Evolutionary conservation across 768 basidiomycete species (phyloP).

Genomic region (Pulveroboletus sp.): DNA sequence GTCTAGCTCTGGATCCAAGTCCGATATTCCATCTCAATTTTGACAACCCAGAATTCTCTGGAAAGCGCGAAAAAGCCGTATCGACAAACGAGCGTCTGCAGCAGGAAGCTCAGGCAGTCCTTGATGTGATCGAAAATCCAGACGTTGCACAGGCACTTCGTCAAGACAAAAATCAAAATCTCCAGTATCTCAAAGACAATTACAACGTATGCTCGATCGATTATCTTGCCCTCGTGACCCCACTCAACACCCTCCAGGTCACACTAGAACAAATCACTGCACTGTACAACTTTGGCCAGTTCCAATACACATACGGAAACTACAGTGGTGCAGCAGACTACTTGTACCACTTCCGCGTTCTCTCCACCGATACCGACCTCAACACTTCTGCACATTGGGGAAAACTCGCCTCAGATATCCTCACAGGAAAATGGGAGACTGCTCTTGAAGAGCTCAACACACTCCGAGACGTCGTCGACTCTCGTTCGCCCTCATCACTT

Average conservation of each 20-base stretch:
- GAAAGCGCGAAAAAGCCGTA: slow-evolving; percentile 78
- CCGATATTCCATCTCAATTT: background rate
- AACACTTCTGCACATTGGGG: slow-evolving; percentile 99
- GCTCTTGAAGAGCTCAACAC: slow-evolving; percentile 94
- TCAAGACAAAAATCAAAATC: slow-evolving; percentile 96
- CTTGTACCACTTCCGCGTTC: slow-evolving; percentile 96
- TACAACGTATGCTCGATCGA: slow-evolving; percentile 62
- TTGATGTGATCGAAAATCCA: slow-evolving; percentile 95
- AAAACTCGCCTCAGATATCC: slow-evolving; percentile 94
- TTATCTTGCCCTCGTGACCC: background rate
- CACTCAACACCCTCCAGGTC: slow-evolving; percentile 50
- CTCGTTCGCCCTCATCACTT: slow-evolving; percentile 56
- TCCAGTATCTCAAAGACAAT: slow-evolving; percentile 91
- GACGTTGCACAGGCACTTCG: slow-evolving; percentile 93
- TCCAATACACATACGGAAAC: slow-evolving; percentile 98
- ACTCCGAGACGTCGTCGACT: slow-evolving; percentile 90
- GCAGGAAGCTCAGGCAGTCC: slow-evolving; percentile 87
- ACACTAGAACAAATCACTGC: slow-evolving; percentile 94
- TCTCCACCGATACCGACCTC: slow-evolving; percentile 90
- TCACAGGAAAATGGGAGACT: slow-evolving; percentile 93
- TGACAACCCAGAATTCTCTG: slow-evolving; percentile 66
- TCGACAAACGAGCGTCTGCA: slow-evolving; percentile 81
- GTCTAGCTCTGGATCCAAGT: slow-evolving; percentile 13
- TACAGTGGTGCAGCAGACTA: slow-evolving; percentile 97
- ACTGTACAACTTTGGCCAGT: slow-evolving; percentile 97